Evolutionary conservation across 495 filamentous ascomycete genomes (phyloP), one percentile per base, ranked within the genome.

Genomic region (Hypoxylon fuscum): DNA sequence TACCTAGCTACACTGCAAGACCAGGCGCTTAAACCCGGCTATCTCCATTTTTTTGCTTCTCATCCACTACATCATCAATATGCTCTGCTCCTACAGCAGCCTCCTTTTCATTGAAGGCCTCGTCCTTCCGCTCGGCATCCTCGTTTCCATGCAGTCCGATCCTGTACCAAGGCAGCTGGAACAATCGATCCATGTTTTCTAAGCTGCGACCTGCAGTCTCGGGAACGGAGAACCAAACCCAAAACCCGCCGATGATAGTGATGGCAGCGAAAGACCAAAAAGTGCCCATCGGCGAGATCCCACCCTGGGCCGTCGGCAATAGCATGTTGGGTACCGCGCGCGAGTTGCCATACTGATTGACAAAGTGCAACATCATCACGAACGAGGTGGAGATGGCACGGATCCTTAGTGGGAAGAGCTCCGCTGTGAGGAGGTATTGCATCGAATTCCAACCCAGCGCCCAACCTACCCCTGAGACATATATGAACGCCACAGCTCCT

Each of bases 361-460:
- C 87, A 69, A 90, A 90, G 68, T 91, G 88, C 50, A 90, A 78
- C 21, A 72, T 76, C 74, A 85, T 83, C 17, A 77, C 76, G 42
- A 86, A 69, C 2, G 76, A 77, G 6, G 82, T 77, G 41, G 77
- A 76, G 18, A 85, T 68, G 11, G 81, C 78, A 1, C 83, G 74
- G 11, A 86, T 79, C 12, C 80, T 76, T 9, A 90, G 75, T 1
- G 89, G 89, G 73, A 89, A 93, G 27, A 93, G 80, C 68, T 93
- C 90, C 0, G 88, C 85, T 18, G 87, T 90, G 43, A 92, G 79
- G 1, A 93, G 80, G 56, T 91, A 93, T 64, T 90, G 89, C 78
- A 90, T 89, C 3, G 78, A 82, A 67, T 90, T 90, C 87, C 88
- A 91, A 44, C 89, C 88, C 0, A 90, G 75, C 0, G 88, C 87